phyloP scores from a whole-genome alignment of 2,329 filamentous ascomycete species.

The Trichophaea hybrida region DNA sequence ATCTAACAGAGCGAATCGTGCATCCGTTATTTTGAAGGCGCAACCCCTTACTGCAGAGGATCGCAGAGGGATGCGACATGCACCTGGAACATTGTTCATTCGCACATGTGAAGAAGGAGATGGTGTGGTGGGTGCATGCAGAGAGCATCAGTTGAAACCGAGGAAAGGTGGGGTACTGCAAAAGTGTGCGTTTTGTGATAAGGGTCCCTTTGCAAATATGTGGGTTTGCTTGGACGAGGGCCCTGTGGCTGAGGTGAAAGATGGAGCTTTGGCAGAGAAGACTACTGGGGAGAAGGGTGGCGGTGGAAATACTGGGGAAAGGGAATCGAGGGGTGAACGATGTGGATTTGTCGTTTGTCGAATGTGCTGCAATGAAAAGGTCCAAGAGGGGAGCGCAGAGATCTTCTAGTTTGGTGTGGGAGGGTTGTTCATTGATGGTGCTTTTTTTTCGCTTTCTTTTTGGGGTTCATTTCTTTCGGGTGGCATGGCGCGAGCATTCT shows the following conservation, averaged over 20 bases:
- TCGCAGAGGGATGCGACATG: slow-evolving; percentile 9
- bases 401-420: slow-evolving; percentile 13
- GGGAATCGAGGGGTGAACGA: not conserved
- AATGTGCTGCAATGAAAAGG: slow-evolving; percentile 22
- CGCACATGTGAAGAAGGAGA: slow-evolving; percentile 11
- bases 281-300: not conserved
- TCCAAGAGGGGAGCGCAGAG: slow-evolving; percentile 19
- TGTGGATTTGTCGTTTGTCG: slow-evolving; percentile 22
- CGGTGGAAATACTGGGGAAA: not conserved
- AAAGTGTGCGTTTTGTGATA: slow-evolving; percentile 21
- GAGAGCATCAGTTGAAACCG: slow-evolving; percentile 18
- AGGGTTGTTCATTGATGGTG: slow-evolving; percentile 2
- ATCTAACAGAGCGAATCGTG: not conserved
- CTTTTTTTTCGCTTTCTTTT: slow-evolving; percentile 7
- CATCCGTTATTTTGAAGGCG: not conserved
- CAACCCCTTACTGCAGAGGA: slow-evolving; percentile 13
- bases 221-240: slow-evolving; percentile 20
- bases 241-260: not conserved
- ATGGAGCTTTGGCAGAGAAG: not conserved
- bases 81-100: slow-evolving; percentile 21
- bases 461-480: slow-evolving; percentile 4
- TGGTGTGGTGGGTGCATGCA: slow-evolving; percentile 5
- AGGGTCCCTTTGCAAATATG: slow-evolving; percentile 22
- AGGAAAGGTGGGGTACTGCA: slow-evolving; percentile 17
- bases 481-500: not conserved